Percentiles rank a stretch among this genome's conserved stretches.
These are phyloP conservation scores for Cladosporium austrohemisphaericum DNA, from an alignment of 2,329 filamentous ascomycete genomes.

Conservation along the genomic window DNA sequence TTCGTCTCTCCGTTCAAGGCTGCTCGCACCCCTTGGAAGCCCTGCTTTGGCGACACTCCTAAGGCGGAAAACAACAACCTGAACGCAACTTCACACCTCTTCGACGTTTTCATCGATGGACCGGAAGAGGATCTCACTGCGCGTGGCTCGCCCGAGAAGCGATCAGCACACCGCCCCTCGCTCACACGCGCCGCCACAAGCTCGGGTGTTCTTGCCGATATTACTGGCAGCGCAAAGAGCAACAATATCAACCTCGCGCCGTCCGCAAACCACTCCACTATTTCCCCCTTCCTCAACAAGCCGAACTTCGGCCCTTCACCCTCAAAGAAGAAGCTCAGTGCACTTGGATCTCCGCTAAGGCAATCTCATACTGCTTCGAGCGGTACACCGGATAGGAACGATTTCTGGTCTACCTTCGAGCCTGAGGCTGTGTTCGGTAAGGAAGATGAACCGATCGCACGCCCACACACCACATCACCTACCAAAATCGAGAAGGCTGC, in stretches of 20 bases:
- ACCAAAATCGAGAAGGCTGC: neutral
- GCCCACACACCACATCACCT: conserved; percentile 6
- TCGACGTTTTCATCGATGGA: conserved; percentile 57
- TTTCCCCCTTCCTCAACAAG: conserved; percentile 31
- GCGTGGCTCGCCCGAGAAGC: conserved; percentile 65
- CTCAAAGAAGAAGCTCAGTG: conserved; percentile 20
- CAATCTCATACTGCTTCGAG: conserved; percentile 21
- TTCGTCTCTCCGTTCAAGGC: conserved; percentile 31
- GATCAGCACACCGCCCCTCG: conserved; percentile 55
- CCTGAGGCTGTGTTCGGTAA: conserved; percentile 12
- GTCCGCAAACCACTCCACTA: conserved; percentile 23
- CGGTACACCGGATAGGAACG: conserved; percentile 12
- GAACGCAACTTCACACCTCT: conserved; percentile 39
- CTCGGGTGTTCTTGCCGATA: conserved; percentile 58
- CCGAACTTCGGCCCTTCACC: conserved; percentile 26
- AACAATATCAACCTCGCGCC: conserved; percentile 38
- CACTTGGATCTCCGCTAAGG: conserved; percentile 34
- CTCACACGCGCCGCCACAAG: conserved; percentile 62
- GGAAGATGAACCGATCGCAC: conserved; percentile 24
- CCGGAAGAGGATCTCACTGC: conserved; percentile 40
- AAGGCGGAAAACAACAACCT: conserved; percentile 24
- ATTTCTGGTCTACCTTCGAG: conserved; percentile 10
- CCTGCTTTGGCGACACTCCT: conserved; percentile 22
- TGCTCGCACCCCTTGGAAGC: conserved; percentile 34
- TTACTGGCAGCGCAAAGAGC: conserved; percentile 53